Percentiles rank a stretch among this genome's conserved stretches.
Evolutionary conservation across 2,329 filamentous ascomycete species (phyloP).

Genomic region (Akanthomyces uredinophilus): DNA sequence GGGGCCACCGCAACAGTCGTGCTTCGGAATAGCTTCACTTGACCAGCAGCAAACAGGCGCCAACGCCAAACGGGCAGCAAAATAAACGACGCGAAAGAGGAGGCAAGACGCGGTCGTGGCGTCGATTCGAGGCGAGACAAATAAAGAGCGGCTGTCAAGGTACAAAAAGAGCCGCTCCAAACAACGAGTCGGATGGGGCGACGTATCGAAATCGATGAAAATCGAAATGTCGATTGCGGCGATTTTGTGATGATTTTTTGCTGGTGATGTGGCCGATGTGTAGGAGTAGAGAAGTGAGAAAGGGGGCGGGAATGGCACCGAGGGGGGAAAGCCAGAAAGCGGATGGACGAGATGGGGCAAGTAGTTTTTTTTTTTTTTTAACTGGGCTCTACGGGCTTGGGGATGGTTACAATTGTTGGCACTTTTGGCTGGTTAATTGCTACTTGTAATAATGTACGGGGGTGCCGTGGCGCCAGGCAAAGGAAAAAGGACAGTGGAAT

Average conservation of each 20-base stretch:
- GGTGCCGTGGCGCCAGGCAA: not conserved
- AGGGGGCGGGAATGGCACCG: slow-evolving; percentile 9
- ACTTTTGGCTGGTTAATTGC: slow-evolving; percentile 14
- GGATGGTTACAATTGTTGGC: slow-evolving; percentile 23
- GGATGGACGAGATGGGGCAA: slow-evolving; percentile 13
- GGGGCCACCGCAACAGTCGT: slow-evolving; percentile 15
- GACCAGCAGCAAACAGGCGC: slow-evolving; percentile 15
- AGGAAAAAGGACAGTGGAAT: not conserved
- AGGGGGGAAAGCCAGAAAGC: slow-evolving; percentile 12
- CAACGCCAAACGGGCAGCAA: slow-evolving; percentile 2
- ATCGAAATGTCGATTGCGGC: slow-evolving; percentile 27
- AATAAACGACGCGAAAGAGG: slow-evolving; percentile 19
- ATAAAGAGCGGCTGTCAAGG: slow-evolving; percentile 26
- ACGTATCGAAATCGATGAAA: slow-evolving; percentile 38
- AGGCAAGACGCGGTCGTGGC: slow-evolving; percentile 20
- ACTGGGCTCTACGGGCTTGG: slow-evolving; percentile 17
- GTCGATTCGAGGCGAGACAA: slow-evolving; percentile 22
- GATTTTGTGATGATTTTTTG: slow-evolving; percentile 26
- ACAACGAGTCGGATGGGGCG: slow-evolving; percentile 30
- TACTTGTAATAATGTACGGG: slow-evolving; percentile 15
- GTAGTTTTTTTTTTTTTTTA: slow-evolving; percentile 10
- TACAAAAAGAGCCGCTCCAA: slow-evolving; percentile 31
- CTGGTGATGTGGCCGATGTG: slow-evolving; percentile 25
- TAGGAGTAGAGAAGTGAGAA: slow-evolving; percentile 21
- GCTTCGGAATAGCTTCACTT: slow-evolving; percentile 39